These are phyloP conservation scores for Candida xyloterini DNA, from an alignment of 805 yeast species.

Conservation along the genomic window DNA sequence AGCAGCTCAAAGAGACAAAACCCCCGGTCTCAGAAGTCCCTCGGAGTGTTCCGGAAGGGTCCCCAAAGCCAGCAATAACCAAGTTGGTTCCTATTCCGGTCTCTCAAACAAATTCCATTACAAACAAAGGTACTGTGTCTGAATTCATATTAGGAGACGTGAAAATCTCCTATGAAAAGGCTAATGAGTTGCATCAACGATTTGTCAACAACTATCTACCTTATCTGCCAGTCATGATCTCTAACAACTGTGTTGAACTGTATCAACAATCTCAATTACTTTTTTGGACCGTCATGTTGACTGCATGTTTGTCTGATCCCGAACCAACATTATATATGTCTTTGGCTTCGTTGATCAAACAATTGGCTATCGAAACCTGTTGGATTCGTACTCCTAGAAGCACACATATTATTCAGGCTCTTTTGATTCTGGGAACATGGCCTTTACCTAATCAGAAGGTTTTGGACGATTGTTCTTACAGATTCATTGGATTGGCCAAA, in stretches of 20 bases:
- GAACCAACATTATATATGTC: conserved; percentile 78
- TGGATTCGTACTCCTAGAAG: conserved; percentile 93
- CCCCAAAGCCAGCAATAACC: conserved; percentile 18
- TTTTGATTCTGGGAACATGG: conserved; percentile 83
- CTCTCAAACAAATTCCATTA: conserved; percentile 16
- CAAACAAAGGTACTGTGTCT: conserved; percentile 36
- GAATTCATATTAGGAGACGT: conserved; percentile 81
- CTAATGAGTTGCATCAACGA: conserved; percentile 65
- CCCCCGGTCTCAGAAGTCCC: neutral
- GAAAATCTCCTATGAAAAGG: conserved; percentile 59
- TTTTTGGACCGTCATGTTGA: conserved; percentile 88
- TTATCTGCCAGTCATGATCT: conserved; percentile 72
- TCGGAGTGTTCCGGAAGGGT: conserved; percentile 1
- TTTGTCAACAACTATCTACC: conserved; percentile 71
- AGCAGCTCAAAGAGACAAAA: conserved; percentile 2
- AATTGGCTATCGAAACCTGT: conserved; percentile 85
- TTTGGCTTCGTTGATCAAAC: conserved; percentile 74
- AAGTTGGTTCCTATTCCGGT: conserved; percentile 18
- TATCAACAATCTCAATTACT: conserved; percentile 79
- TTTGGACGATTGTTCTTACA: conserved; percentile 84
- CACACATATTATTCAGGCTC: conserved; percentile 88
- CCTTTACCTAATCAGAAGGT: conserved; percentile 92
- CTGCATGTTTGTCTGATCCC: conserved; percentile 83
- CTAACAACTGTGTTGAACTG: conserved; percentile 68
- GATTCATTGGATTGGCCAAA: conserved; percentile 86